A percentile compares a stretch with the other conserved stretches of the same genome.
These are phyloP conservation scores for Hirschfeldia incana DNA, from an alignment of 345 rosid species.

Conservation along the genomic window DNA sequence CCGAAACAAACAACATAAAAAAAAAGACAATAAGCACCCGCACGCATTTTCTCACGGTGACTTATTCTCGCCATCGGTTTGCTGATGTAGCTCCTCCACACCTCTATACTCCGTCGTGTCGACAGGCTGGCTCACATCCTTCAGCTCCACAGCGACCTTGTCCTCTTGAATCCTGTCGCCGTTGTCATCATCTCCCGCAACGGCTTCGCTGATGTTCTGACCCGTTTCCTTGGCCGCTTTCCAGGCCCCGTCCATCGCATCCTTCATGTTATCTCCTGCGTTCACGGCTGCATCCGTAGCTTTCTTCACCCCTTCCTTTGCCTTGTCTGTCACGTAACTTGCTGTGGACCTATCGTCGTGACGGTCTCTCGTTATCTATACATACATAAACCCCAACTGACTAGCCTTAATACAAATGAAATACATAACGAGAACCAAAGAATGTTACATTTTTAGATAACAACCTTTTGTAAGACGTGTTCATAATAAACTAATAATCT, in stretches of 20 bases:
- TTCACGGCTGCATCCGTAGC: constrained; percentile 39
- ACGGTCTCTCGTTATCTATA: constrained; percentile 18
- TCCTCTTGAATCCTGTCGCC: constrained; percentile 40
- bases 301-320: constrained; percentile 48
- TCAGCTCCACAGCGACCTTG: constrained; percentile 41
- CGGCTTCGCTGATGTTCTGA: constrained; percentile 39
- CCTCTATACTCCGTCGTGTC: constrained; percentile 55
- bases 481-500: no score
- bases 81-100: constrained; percentile 43
- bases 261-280: constrained; percentile 44
- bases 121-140: constrained; percentile 43
- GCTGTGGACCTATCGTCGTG: constrained; percentile 24
- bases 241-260: constrained; percentile 53
- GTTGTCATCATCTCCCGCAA: not conserved
- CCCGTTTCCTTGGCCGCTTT: constrained; percentile 42
- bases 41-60: constrained; percentile 14
- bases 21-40: not conserved
- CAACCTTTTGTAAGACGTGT: no score
- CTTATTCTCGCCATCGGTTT: constrained; percentile 33
- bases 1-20: not conserved
- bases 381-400: not conserved
- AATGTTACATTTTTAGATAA: not conserved
- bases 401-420: not conserved
- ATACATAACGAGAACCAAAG: not conserved
- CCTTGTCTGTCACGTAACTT: constrained; percentile 43